Conservation (phyloP, 1,284 basidiomycete genomes). For the Gastroboletus turbinatus region DNA sequence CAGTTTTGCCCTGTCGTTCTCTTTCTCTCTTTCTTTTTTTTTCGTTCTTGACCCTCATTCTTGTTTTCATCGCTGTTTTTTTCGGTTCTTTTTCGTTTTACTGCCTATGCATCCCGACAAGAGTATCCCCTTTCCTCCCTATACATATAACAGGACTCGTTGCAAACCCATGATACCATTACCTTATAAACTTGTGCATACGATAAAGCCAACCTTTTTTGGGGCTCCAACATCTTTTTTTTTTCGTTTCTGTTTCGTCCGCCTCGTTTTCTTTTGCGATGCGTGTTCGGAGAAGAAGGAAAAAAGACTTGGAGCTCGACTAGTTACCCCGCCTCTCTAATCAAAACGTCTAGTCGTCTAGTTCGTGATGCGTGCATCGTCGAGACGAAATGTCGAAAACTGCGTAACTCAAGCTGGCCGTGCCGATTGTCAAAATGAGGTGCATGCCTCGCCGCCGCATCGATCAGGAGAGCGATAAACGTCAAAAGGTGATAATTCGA, state of each 20-base stretch:
- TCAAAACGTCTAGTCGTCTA: not conserved
- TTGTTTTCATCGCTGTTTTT: constrained; percentile 3
- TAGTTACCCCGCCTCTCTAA: constrained; percentile 1
- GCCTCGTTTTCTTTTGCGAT: not conserved
- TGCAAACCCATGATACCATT: constrained; percentile 14
- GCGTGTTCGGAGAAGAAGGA: not conserved
- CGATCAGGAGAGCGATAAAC: too few species aligned
- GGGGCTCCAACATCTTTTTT: not conserved
- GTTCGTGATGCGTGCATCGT: not conserved
- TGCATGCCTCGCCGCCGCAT: too few species aligned
- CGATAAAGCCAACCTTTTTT: constrained; percentile 3
- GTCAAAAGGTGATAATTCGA: too few species aligned
- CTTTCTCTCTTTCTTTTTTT: not conserved
- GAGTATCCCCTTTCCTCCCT: not conserved
- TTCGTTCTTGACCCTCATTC: not conserved
- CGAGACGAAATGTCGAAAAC: not conserved
- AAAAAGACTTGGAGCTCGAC: not conserved
- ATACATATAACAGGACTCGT: constrained; percentile 1
- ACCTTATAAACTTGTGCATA: constrained; percentile 18
- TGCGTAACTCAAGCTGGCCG: too few species aligned
- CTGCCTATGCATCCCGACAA: constrained; percentile 5
- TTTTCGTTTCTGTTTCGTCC: not conserved
- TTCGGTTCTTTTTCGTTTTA: not conserved
- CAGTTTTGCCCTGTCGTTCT: not conserved
- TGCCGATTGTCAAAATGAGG: too few species aligned